A percentile compares a stretch with the other conserved stretches of the same genome.
phyloP scores from a whole-genome alignment of 1,284 basidiomycete species.

The Ceratobasidium sp. region DNA sequence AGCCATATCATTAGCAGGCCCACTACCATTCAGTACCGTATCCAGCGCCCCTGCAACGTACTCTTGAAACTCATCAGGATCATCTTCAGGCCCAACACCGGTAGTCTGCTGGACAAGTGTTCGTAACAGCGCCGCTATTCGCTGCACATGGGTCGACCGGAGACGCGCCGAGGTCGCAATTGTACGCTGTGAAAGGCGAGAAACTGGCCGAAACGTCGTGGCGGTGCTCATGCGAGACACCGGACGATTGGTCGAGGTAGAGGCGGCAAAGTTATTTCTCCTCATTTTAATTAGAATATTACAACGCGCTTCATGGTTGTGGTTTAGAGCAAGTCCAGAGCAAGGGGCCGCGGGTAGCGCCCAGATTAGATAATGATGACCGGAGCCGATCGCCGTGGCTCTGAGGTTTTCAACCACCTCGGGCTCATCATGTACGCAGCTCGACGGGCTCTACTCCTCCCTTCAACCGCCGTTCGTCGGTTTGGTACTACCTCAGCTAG shows the following conservation, averaged over 20 bases:
- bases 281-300: slow-evolving; percentile 27
- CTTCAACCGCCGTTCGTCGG: background rate
- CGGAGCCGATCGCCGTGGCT: slow-evolving; percentile 25
- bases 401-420: slow-evolving; percentile 32
- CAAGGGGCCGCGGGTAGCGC: slow-evolving; percentile 32
- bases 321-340: too few relatives aligned
- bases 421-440: slow-evolving; percentile 26
- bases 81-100: slow-evolving; percentile 43
- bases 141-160: slow-evolving; percentile 47
- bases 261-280: slow-evolving; percentile 26
- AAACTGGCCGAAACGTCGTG: slow-evolving; percentile 37
- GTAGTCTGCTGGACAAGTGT: slow-evolving; percentile 45
- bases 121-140: slow-evolving; percentile 38
- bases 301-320: too few relatives aligned
- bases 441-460: slow-evolving; percentile 21
- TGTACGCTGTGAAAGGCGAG: slow-evolving; percentile 43
- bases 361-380: background rate
- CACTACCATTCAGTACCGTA: slow-evolving; percentile 41
- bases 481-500: slow-evolving; percentile 17
- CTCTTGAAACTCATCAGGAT: slow-evolving; percentile 47
- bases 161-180: slow-evolving; percentile 44
- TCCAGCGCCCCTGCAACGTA: slow-evolving; percentile 31
- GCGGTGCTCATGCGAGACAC: slow-evolving; percentile 35
- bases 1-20: slow-evolving; percentile 31
- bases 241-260: slow-evolving; percentile 28